Base-by-base conservation (phyloP, 352 stramenopile species). In the Pythium graminicola region DNA sequence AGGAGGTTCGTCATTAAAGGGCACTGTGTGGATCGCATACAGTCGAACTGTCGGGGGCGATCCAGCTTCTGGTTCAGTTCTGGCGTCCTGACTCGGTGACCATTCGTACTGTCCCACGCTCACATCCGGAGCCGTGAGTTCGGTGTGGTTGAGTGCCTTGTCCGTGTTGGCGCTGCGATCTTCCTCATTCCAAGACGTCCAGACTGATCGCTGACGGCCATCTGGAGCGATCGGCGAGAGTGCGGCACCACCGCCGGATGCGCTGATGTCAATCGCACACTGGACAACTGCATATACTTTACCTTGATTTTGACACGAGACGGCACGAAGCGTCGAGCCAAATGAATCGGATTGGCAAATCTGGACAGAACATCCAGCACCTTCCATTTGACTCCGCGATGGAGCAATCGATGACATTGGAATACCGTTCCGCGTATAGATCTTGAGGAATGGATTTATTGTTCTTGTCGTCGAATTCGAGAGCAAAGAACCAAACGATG, bases 381-480 rank as follows among this genome's bases (percentile, higher is more conserved):
- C 6, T 40, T 68, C 60, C 40, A 68, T 57, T 17, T 64, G 40
- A 35, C 20, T 57, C 31, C 55, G 48, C 29, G 54, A 40, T 26
- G 58, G 46, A 20, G 60, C 45, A 32, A 68, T 57, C 27, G 28
- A n/a, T 20, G 60, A 38, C 60, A 68, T 68, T 27, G 26, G 10
- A 11, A 57, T 28, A 9, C 60, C 60, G 8, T 53, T 44, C 4
- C 51, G 50, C 41, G 60, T 68, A 44, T 68, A 64, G 27, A 68
- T 22, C 20, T 54, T 48, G 31, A 60, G 46, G 20, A 68, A 68
- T 26, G 40, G 42, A 13, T 17, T 54, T 4, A 16, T 17, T 19
- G n/a, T 22, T 8, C 17, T 44, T 26, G 7, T 26, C n/a, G 19
- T 40, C 38, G 33, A 39, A 13, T 45, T 22, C 28, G 47, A 36